Evolutionary conservation across 257 asterid species (phyloP).

Genomic region (Lantana camara): DNA sequence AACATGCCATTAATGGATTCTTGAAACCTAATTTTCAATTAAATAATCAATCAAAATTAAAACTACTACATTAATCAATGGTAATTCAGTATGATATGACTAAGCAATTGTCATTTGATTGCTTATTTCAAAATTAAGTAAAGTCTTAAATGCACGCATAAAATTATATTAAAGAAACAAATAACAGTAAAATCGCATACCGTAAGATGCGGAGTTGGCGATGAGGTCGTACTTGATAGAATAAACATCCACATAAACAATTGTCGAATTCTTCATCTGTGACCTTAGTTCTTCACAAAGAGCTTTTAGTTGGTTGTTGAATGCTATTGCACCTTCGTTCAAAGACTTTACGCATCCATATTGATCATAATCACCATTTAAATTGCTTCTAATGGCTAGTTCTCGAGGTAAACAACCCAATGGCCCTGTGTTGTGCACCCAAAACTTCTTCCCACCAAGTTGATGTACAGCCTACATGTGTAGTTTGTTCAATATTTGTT

Average conservation of each 20-base stretch:
- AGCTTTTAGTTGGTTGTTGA: conserved; percentile 33
- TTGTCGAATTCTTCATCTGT: conserved; percentile 35
- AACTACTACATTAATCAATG: no score
- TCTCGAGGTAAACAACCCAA: conserved; percentile 51
- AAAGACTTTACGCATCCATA: conserved; percentile 41
- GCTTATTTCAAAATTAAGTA: no score
- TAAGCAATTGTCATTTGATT: no score
- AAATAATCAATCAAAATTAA: no score
- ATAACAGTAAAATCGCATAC: conserved; percentile 19
- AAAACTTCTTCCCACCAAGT: conserved; percentile 50
- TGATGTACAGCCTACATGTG: conserved; percentile 33
- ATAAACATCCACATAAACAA: conserved; percentile 39
- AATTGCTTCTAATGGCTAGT: conserved; percentile 30
- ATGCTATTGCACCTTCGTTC: conserved; percentile 41
- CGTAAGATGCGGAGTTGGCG: conserved; percentile 30
- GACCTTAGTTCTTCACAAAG: conserved; percentile 35
- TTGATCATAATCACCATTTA: conserved; percentile 30
- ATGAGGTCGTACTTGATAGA: conserved; percentile 41
- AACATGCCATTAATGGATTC: conserved; percentile 56
- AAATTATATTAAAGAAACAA: no score
- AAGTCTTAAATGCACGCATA: no score
- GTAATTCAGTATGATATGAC: no score
- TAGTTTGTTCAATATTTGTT: neutral
- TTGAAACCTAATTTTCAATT: conserved; percentile 39
- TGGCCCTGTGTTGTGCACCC: conserved; percentile 61